These are phyloP conservation scores for Litchi chinensis DNA, from an alignment of 345 rosid species.

Conservation along the genomic window DNA sequence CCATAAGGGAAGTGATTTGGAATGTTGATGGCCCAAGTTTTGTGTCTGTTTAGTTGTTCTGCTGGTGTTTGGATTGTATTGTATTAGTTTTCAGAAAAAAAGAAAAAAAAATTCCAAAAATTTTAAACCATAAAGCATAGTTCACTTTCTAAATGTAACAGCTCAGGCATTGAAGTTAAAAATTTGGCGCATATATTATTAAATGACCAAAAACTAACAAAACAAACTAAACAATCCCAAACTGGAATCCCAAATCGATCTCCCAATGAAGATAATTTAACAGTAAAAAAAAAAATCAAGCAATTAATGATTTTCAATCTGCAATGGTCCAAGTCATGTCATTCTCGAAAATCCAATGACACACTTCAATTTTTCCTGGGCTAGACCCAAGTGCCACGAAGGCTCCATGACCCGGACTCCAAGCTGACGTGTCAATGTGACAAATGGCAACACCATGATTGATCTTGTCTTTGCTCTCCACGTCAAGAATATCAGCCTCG, in stretches of 20 bases:
- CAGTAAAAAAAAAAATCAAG: background rate
- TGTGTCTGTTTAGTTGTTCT: no score
- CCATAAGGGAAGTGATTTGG: no score
- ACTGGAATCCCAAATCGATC: background rate
- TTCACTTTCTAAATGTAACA: no score
- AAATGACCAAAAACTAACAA: background rate
- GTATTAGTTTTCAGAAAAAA: no score
- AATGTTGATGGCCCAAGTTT: no score
- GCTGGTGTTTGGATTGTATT: no score
- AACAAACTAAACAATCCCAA: background rate
- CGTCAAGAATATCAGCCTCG: slow-evolving; percentile 58
- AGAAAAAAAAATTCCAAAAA: no score
- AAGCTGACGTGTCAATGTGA: slow-evolving; percentile 70
- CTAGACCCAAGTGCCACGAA: slow-evolving; percentile 59
- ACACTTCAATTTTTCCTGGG: slow-evolving; percentile 70
- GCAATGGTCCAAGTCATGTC: slow-evolving; percentile 69
- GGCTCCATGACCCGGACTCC: slow-evolving; percentile 73
- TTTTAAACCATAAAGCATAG: no score
- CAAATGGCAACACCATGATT: slow-evolving; percentile 73
- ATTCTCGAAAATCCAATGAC: slow-evolving; percentile 83
- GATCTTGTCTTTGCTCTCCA: slow-evolving; percentile 33
- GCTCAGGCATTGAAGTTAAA: no score
- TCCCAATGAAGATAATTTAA: background rate
- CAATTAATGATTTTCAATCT: slow-evolving; percentile 22
- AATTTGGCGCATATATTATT: background rate